Base-by-base conservation (phyloP, 2,329 filamentous ascomycete genomes). In the Cercospora nicotianae region DNA sequence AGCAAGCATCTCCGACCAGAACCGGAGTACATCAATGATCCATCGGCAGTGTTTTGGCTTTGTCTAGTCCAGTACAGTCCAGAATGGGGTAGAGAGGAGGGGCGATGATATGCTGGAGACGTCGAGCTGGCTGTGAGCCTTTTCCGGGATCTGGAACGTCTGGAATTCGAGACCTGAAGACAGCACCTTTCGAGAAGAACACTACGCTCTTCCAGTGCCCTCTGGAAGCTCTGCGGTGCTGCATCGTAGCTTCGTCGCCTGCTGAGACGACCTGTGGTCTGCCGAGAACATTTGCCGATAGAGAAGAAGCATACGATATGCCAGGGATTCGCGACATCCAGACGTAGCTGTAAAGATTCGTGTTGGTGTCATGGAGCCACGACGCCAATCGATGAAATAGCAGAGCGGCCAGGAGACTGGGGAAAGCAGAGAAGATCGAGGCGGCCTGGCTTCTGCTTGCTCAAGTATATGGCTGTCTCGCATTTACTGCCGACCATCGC, bases 1-100 rank as follows among this genome's bases (percentile, higher is more conserved):
- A 64, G 61, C 61, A 55, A 64, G 53, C 53, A 57, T 48, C 42
- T 48, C 8, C 42, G 20, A 48, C 42, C 42, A 18, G 18, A 23
- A 20, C 3, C 42, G 9, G 9, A 3, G 8, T 48, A 18, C 18
- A 48, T 48, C 42, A 23, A 48, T 2, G 5, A 23, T 20, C 20
- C 42, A 48, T 18, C 39, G 39, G n/a, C n/a, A 45, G 16, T n/a
- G 3, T 4, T 3, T 13, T 5, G 45, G 6, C 12, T 23, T 6
- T 20, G 20, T 51, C 45, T 20, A 51, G 10, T 51, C 20, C 16
- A 9, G 31, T 33, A 9, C 36, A 42, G 36, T 42, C 36, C 36
- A n/a, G 45, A 16, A 1, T 5, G 7, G 45, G 8, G 20, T 3
- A 20, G 45, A 51, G 20, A 26, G 10, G 20, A 51, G 45, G 5